These are phyloP conservation scores for Talaromyces stipitatus DNA, from an alignment of 495 filamentous ascomycete species.

Conservation along the genomic window DNA sequence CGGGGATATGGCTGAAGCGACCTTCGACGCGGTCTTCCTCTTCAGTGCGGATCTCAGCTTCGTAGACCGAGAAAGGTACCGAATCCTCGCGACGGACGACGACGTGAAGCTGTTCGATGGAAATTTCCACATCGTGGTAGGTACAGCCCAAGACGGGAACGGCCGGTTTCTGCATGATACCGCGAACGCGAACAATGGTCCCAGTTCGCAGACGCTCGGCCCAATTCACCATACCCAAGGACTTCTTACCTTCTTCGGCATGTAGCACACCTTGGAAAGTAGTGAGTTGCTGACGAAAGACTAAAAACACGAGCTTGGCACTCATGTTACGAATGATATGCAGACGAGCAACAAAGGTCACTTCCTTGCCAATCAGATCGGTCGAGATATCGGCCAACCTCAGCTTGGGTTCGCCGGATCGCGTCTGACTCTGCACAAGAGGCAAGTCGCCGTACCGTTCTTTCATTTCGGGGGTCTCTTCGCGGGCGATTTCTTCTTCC, in stretches of 20 bases:
- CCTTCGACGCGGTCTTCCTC: conserved; percentile 38
- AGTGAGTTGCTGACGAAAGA: conserved; percentile 71
- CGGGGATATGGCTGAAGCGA: conserved; percentile 52
- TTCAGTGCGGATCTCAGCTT: conserved; percentile 47
- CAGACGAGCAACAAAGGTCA: conserved; percentile 72
- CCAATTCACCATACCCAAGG: conserved; percentile 55
- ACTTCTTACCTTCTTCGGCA: conserved; percentile 42
- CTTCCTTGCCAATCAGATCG: conserved; percentile 55
- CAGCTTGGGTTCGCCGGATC: conserved; percentile 34
- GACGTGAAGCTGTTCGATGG: conserved; percentile 43
- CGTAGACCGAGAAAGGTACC: conserved; percentile 56
- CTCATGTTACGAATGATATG: conserved; percentile 81
- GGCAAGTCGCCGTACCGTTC: conserved; percentile 53
- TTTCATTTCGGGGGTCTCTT: conserved; percentile 45
- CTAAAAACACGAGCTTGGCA: conserved; percentile 81
- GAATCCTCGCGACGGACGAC: conserved; percentile 48
- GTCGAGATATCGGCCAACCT: conserved; percentile 45
- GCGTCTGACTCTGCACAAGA: conserved; percentile 38
- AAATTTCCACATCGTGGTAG: conserved; percentile 48
- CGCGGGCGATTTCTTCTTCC: conserved; percentile 35
- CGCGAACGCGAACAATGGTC: conserved; percentile 56
- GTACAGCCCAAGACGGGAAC: conserved; percentile 49
- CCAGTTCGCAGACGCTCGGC: conserved; percentile 65
- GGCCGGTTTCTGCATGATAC: conserved; percentile 53
- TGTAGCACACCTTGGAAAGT: conserved; percentile 73